Conservation (phyloP, 2,329 filamentous ascomycete species). For the Tolypocladium tropicale region DNA sequence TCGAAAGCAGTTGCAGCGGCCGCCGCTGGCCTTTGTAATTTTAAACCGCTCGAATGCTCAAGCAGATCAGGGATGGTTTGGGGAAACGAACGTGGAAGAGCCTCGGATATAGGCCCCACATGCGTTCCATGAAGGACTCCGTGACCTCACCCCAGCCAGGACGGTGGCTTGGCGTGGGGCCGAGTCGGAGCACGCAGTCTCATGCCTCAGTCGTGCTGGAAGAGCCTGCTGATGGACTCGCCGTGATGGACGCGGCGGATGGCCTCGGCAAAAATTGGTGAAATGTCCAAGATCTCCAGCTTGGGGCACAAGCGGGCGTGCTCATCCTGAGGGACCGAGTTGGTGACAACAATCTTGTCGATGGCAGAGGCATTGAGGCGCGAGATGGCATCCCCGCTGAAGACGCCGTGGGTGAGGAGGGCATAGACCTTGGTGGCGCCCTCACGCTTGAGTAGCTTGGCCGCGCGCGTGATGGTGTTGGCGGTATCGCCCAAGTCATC, state of each 20-base stretch:
- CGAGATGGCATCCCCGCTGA: slow-evolving; percentile 90
- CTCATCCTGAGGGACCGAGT: slow-evolving; percentile 83
- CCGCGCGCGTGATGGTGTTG: slow-evolving; percentile 92
- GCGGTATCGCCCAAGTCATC: slow-evolving; percentile 94
- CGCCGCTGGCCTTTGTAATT: neutral
- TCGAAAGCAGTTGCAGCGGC: neutral
- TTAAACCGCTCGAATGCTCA: neutral
- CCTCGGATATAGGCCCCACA: neutral
- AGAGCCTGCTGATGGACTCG: slow-evolving; percentile 93
- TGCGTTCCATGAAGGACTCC: neutral
- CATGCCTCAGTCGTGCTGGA: slow-evolving; percentile 31
- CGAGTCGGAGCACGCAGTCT: neutral
- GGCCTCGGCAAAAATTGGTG: slow-evolving; percentile 86
- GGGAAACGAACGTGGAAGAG: neutral
- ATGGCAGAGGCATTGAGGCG: slow-evolving; percentile 88
- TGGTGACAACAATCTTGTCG: slow-evolving; percentile 91
- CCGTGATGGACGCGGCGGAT: slow-evolving; percentile 95
- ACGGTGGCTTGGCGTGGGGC: neutral
- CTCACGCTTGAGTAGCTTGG: slow-evolving; percentile 93
- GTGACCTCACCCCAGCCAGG: neutral
- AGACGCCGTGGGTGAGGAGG: slow-evolving; percentile 85
- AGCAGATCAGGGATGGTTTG: neutral
- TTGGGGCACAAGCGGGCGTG: slow-evolving; percentile 73
- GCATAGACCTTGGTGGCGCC: slow-evolving; percentile 88
- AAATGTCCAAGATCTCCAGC: slow-evolving; percentile 82